Percentiles rank a stretch among this genome's conserved stretches.
Evolutionary conservation across 805 yeast species (phyloP).

Genomic region (Candida succiphila): DNA sequence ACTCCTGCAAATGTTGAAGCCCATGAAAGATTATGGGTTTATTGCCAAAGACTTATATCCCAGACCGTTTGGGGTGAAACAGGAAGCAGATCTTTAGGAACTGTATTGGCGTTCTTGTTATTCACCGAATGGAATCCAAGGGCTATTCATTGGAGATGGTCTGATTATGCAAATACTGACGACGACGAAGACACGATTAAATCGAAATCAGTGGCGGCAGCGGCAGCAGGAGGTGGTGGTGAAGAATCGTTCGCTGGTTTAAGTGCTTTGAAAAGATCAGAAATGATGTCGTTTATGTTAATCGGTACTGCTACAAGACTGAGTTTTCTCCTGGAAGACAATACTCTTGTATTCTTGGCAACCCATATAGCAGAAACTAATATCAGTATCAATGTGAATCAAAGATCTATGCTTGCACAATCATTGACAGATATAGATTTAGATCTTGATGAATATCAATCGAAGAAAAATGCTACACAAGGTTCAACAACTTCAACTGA

Average conservation of each 20-base stretch:
- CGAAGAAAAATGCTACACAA: background rate
- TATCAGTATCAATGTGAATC: conserved; percentile 72
- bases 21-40: conserved; percentile 77
- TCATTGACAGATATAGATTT: conserved; percentile 59
- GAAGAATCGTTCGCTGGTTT: conserved; percentile 58
- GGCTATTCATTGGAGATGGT: conserved; percentile 84
- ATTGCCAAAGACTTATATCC: conserved; percentile 71
- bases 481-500: conserved; percentile 22
- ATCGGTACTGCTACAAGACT: conserved; percentile 80
- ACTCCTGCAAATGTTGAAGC: conserved; percentile 37
- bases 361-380: conserved; percentile 79
- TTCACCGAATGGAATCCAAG: conserved; percentile 95
- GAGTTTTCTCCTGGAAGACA: conserved; percentile 72
- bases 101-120: conserved; percentile 72
- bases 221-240: conserved; percentile 14
- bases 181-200: conserved; percentile 27
- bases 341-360: conserved; percentile 68
- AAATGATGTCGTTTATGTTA: conserved; percentile 90
- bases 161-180: conserved; percentile 66
- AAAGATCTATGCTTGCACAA: conserved; percentile 68
- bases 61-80: conserved; percentile 94
- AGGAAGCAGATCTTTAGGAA: conserved; percentile 76
- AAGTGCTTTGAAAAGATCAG: conserved; percentile 78
- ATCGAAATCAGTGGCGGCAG: conserved; percentile 8
- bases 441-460: conserved; percentile 26